These are phyloP conservation scores for Fusarium sterilihyphosum DNA, from an alignment of 2,329 filamentous ascomycete genomes.

Conservation along the genomic window DNA sequence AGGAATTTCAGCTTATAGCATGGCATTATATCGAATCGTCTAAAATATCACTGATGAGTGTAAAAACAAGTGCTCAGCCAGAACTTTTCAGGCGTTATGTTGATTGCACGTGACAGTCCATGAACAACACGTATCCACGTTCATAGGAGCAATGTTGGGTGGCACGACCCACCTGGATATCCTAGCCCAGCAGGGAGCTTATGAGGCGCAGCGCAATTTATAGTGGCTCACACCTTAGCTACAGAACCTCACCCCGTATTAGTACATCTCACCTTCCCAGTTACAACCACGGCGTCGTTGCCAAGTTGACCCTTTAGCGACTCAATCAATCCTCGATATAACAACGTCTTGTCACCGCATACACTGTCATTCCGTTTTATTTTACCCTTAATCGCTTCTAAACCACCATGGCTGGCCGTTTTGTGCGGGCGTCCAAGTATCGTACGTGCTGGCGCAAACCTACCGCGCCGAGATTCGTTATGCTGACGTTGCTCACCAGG, in stretches of 20 bases:
- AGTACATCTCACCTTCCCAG: conserved; percentile 31
- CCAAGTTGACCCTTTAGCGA: conserved; percentile 31
- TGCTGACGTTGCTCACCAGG: conserved; percentile 64
- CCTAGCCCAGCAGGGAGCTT: conserved; percentile 33
- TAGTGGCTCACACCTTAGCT: conserved; percentile 35
- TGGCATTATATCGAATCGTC: conserved; percentile 41
- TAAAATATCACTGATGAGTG: conserved; percentile 20
- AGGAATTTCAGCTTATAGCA: conserved; percentile 38
- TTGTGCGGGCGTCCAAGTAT: conserved; percentile 75
- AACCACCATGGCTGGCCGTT: conserved; percentile 67
- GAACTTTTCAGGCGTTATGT: not conserved
- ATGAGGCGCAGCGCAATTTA: conserved; percentile 40
- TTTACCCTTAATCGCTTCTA: conserved; percentile 29
- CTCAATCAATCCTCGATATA: conserved; percentile 10
- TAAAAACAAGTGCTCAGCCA: not conserved
- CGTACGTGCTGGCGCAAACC: conserved; percentile 59
- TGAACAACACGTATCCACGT: conserved; percentile 12
- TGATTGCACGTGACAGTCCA: conserved; percentile 30
- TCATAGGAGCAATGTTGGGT: conserved; percentile 12
- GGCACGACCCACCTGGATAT: conserved; percentile 21
- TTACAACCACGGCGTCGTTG: conserved; percentile 34
- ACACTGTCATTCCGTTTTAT: conserved; percentile 14
- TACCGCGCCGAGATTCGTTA: conserved; percentile 34
- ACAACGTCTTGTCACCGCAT: conserved; percentile 6
- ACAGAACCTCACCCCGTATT: conserved; percentile 23